phyloP scores from a whole-genome alignment of 768 basidiomycete genomes.

The Goffeauzyma gilvescens region DNA sequence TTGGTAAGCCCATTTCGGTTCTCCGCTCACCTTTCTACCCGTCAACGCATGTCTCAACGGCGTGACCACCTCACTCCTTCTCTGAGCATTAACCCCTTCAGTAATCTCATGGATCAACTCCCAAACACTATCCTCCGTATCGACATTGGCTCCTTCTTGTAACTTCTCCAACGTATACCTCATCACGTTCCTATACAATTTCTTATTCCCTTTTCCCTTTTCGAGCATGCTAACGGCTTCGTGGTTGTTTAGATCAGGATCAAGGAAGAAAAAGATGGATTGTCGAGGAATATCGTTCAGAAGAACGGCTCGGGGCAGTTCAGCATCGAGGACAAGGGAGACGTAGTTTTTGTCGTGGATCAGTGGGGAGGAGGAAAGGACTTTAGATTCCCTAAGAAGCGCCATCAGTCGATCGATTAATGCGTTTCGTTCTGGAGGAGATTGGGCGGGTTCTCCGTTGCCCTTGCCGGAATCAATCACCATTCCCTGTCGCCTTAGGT shows the following conservation, averaged over 20 bases:
- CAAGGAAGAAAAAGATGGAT: slow-evolving; percentile 60
- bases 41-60: slow-evolving; percentile 59
- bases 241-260: slow-evolving; percentile 42
- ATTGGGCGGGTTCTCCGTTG: no score
- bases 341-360: slow-evolving; percentile 38
- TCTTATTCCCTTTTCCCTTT: neutral
- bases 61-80: slow-evolving; percentile 46
- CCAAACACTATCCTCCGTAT: slow-evolving; percentile 34
- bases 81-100: slow-evolving; percentile 4
- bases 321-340: slow-evolving; percentile 42
- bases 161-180: neutral
- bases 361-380: no score
- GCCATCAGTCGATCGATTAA: slow-evolving; percentile 37
- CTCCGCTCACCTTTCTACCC: slow-evolving; percentile 51
- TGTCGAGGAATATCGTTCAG: slow-evolving; percentile 50
- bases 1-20: neutral
- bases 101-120: slow-evolving; percentile 23
- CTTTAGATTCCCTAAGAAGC: slow-evolving; percentile 15
- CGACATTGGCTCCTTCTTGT: no score
- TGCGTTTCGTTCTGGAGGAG: no score
- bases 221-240: slow-evolving; percentile 43
- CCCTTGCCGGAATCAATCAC: slow-evolving; percentile 34
- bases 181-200: neutral
- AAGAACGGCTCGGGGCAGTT: slow-evolving; percentile 15
- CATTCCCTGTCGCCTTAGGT: slow-evolving; percentile 44